Percentiles rank a stretch among this genome's conserved stretches.
Evolutionary conservation across 805 yeast species (phyloP).

Genomic region (Barnettozyma sp.): DNA sequence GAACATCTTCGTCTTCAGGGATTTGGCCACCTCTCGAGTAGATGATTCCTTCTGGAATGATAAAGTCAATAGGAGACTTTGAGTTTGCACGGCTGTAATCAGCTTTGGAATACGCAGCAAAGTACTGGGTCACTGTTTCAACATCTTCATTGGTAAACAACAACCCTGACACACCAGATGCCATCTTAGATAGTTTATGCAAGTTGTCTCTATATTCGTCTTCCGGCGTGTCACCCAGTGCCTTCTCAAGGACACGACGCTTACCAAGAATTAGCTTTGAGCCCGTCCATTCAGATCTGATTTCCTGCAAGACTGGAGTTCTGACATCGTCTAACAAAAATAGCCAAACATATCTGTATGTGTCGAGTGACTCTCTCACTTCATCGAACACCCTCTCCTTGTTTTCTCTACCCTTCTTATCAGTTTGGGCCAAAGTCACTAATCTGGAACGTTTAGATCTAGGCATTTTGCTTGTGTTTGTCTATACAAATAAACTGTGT

Average conservation of each 20-base stretch:
- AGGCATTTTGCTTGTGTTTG: too few species aligned
- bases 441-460: constrained; percentile 95
- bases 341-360: constrained; percentile 75
- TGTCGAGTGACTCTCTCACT: constrained; percentile 74
- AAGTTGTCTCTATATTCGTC: constrained; percentile 87
- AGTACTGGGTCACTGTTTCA: constrained; percentile 85
- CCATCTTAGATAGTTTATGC: constrained; percentile 54
- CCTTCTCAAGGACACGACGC: constrained; percentile 87
- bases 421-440: constrained; percentile 92
- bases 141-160: constrained; percentile 85
- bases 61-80: constrained; percentile 73
- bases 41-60: constrained; percentile 83
- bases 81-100: constrained; percentile 91
- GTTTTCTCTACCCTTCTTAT: constrained; percentile 89
- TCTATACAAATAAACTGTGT: too few species aligned
- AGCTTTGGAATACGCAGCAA: constrained; percentile 63
- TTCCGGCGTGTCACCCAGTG: constrained; percentile 80
- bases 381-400: constrained; percentile 89
- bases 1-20: constrained; percentile 86
- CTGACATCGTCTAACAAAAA: constrained; percentile 86
- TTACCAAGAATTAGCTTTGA: constrained; percentile 86
- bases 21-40: constrained; percentile 95
- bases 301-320: constrained; percentile 90
- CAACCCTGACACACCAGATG: constrained; percentile 79
- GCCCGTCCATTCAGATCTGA: constrained; percentile 89